Evolutionary conservation across 768 basidiomycete genomes (phyloP).

Genomic region (Lactarius hatsudake): DNA sequence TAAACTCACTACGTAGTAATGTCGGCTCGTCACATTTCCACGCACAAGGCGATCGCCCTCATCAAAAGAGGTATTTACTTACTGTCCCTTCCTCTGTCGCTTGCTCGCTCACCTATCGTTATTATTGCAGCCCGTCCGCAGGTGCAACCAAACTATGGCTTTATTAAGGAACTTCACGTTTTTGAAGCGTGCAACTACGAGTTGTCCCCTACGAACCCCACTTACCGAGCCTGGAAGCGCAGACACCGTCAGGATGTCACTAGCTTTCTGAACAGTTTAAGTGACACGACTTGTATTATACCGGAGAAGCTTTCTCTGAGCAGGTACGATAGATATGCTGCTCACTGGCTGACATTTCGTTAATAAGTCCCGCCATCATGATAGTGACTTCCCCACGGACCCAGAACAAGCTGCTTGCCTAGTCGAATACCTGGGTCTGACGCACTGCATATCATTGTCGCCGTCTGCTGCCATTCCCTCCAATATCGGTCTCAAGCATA

Average conservation of each 20-base stretch:
- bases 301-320: constrained; percentile 49
- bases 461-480: constrained; percentile 46
- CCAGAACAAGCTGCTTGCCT: constrained; percentile 48
- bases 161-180: constrained; percentile 55
- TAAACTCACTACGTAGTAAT: constrained; percentile 24
- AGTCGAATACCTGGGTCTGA: constrained; percentile 49
- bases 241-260: constrained; percentile 52
- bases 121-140: constrained; percentile 37
- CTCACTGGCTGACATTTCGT: neutral
- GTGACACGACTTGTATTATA: constrained; percentile 52
- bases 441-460: constrained; percentile 53
- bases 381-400: constrained; percentile 59
- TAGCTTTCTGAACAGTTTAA: constrained; percentile 48
- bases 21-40: constrained; percentile 18
- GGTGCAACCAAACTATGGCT: constrained; percentile 45
- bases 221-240: constrained; percentile 59
- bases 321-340: constrained; percentile 37
- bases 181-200: constrained; percentile 52
- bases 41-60: constrained; percentile 20
- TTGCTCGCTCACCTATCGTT: constrained; percentile 15
- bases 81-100: constrained; percentile 16
- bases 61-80: constrained; percentile 39
- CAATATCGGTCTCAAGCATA: constrained; percentile 37
- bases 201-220: constrained; percentile 41
- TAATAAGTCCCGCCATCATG: constrained; percentile 9